phyloP scores from a whole-genome alignment of 495 filamentous ascomycete species.

The Xanthoparmelia taractica region DNA sequence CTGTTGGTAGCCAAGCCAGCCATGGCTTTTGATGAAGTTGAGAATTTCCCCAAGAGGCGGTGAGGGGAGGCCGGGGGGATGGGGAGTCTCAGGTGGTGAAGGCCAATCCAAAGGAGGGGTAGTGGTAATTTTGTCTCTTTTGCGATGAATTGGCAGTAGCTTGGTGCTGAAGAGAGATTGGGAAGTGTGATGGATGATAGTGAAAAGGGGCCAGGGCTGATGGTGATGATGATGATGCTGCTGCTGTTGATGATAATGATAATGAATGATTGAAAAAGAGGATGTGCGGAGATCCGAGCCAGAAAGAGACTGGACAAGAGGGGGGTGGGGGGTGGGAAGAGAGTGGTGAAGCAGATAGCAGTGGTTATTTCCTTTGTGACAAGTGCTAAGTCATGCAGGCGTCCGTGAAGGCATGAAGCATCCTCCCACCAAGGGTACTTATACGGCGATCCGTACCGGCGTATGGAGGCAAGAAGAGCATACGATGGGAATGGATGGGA shows the following conservation, averaged over 20 bases:
- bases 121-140: not conserved
- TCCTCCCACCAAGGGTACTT: not conserved
- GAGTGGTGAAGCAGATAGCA: not conserved
- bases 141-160: slow-evolving; percentile 1
- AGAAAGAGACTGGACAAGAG: not conserved
- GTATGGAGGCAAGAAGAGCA: slow-evolving; percentile 9
- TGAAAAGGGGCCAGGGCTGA: not conserved
- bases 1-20: slow-evolving; percentile 20
- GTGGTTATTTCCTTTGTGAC: not conserved
- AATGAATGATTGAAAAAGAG: not conserved
- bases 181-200: not conserved
- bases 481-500: not conserved
- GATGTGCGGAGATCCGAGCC: not conserved
- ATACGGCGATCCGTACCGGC: slow-evolving; percentile 18
- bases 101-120: not conserved
- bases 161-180: not conserved
- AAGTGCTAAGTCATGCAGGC: slow-evolving; percentile 3
- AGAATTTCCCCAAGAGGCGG: slow-evolving; percentile 24
- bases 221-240: not conserved
- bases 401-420: not conserved
- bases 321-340: not conserved
- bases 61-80: slow-evolving; percentile 20
- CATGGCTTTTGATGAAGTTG: slow-evolving; percentile 20
- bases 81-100: slow-evolving; percentile 6
- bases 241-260: not conserved